Evolutionary conservation across 1,284 basidiomycete genomes (phyloP).

Genomic region (Boletus nobilissimus): DNA sequence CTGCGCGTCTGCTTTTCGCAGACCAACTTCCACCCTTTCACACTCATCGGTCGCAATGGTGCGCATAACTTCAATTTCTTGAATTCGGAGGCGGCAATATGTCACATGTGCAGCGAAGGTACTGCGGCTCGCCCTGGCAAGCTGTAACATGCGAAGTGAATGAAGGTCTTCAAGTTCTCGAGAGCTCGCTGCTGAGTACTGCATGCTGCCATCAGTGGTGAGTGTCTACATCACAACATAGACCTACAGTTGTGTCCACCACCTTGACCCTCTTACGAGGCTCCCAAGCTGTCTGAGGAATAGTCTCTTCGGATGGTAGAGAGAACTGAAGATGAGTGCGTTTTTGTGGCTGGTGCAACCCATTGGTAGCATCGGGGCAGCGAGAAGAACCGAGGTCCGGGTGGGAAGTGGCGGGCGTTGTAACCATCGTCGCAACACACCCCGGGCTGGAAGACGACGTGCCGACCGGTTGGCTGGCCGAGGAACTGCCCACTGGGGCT

Average conservation of each 20-base stretch:
- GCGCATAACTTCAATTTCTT: neutral
- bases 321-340: neutral
- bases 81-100: neutral
- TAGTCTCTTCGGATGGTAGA: neutral
- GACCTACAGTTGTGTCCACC: neutral
- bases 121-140: neutral
- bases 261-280: neutral
- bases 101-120: neutral
- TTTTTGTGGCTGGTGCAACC: no score
- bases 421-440: no score
- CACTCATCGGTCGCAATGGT: neutral
- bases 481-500: no score
- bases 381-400: no score
- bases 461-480: no score
- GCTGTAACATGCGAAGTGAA: neutral
- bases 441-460: no score
- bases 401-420: no score
- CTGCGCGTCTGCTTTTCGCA: neutral
- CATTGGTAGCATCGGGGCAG: no score
- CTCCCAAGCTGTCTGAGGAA: neutral
- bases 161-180: neutral
- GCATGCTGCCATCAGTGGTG: neutral
- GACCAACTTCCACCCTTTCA: neutral
- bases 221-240: neutral
- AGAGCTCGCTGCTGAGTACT: neutral